Evolutionary conservation across 768 basidiomycete genomes (phyloP).

Genomic region (Coprinellus aureogranulatus): DNA sequence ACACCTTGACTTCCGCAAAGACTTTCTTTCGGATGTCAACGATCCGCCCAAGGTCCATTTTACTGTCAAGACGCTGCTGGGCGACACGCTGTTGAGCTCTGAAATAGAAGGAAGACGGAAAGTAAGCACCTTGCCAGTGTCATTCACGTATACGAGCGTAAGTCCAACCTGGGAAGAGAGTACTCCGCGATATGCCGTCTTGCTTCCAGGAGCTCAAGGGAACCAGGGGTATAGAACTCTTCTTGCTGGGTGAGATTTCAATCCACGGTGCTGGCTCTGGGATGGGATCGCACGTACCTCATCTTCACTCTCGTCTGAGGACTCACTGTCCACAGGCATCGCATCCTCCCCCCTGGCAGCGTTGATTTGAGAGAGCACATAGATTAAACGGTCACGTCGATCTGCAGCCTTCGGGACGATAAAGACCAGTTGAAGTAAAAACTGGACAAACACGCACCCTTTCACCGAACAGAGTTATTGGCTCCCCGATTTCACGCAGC

Average conservation of each 20-base stretch:
- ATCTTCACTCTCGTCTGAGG: constrained; percentile 64
- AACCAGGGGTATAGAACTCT: constrained; percentile 94
- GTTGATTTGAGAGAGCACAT: constrained; percentile 91
- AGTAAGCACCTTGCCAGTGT: constrained; percentile 76
- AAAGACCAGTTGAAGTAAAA: constrained; percentile 8
- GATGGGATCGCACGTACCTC: constrained; percentile 51
- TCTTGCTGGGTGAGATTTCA: constrained; percentile 55
- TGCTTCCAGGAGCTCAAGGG: constrained; percentile 81
- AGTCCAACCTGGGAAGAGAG: constrained; percentile 91
- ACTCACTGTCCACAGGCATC: constrained; percentile 71
- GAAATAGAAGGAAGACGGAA: constrained; percentile 41
- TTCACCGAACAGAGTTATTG: constrained; percentile 97
- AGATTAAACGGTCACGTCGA: constrained; percentile 90
- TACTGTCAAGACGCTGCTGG: constrained; percentile 88
- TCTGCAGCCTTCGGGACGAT: constrained; percentile 74
- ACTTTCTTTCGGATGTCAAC: constrained; percentile 92
- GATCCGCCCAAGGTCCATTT: constrained; percentile 80
- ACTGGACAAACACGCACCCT: constrained; percentile 60
- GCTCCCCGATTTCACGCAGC: constrained; percentile 91
- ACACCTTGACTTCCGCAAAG: constrained; percentile 85
- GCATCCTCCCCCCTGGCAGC: constrained; percentile 81
- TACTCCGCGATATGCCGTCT: constrained; percentile 86
- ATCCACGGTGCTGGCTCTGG: not conserved
- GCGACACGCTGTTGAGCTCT: constrained; percentile 95
- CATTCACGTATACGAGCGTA: constrained; percentile 55